Conservation (phyloP, 805 yeast species). For the Teunomyces pallodes region DNA sequence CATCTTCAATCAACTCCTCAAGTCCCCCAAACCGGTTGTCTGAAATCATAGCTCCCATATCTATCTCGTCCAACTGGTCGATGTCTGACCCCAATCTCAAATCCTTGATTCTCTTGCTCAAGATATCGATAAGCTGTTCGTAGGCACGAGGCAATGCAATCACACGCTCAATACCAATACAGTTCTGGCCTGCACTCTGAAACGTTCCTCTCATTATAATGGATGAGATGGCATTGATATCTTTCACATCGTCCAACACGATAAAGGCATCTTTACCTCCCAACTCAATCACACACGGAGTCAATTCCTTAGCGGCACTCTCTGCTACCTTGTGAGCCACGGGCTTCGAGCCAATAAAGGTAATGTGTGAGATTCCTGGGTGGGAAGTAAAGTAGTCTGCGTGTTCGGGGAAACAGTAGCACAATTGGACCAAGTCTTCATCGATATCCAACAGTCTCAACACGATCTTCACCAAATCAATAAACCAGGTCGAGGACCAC, state of each 20-base stretch:
- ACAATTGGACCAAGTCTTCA: slow-evolving; percentile 81
- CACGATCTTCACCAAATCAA: slow-evolving; percentile 68
- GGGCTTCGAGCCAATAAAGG: slow-evolving; percentile 94
- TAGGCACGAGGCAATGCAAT: slow-evolving; percentile 74
- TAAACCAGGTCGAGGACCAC: slow-evolving; percentile 86
- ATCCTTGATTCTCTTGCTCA: slow-evolving; percentile 55
- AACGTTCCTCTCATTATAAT: slow-evolving; percentile 91
- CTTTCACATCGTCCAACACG: slow-evolving; percentile 76
- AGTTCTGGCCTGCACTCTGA: slow-evolving; percentile 97
- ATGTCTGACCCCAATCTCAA: slow-evolving; percentile 87
- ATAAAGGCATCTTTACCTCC: slow-evolving; percentile 96
- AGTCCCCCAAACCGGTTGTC: slow-evolving; percentile 68
- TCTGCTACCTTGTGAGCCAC: slow-evolving; percentile 85
- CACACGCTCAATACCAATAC: slow-evolving; percentile 95
- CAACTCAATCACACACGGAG: slow-evolving; percentile 92
- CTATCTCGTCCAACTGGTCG: slow-evolving; percentile 86
- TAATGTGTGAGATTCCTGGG: slow-evolving; percentile 78
- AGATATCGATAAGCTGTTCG: slow-evolving; percentile 54
- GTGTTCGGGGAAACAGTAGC: slow-evolving; percentile 84
- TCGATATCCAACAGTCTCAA: slow-evolving; percentile 71
- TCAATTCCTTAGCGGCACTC: slow-evolving; percentile 81
- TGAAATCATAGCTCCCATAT: slow-evolving; percentile 94
- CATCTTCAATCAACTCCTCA: slow-evolving; percentile 66
- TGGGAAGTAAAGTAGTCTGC: slow-evolving; percentile 87
- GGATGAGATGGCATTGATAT: slow-evolving; percentile 55